These are phyloP conservation scores for Aphanomyces stellatus DNA, from an alignment of 352 stramenopile species.

Conservation along the genomic window DNA sequence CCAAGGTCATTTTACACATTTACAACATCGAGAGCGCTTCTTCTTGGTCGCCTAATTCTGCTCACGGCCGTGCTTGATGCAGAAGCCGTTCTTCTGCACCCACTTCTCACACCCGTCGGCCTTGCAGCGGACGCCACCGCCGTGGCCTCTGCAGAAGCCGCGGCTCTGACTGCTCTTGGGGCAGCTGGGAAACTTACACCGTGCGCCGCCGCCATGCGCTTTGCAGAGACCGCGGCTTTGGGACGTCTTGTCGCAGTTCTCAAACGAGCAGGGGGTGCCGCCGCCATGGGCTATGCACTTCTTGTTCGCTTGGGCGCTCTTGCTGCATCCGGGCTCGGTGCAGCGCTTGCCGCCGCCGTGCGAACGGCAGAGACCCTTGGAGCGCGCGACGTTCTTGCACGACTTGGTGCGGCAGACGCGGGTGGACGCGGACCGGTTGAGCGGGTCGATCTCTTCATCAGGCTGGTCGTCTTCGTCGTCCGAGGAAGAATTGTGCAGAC, in stretches of 20 bases:
- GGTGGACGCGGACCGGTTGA: slow-evolving; percentile 33
- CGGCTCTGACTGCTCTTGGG: slow-evolving; percentile 81
- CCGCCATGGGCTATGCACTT: slow-evolving; percentile 83
- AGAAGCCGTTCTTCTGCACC: slow-evolving; percentile 86
- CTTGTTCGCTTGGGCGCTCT: slow-evolving; percentile 80
- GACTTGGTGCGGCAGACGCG: slow-evolving; percentile 72
- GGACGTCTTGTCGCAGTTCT: slow-evolving; percentile 79
- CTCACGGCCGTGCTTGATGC: slow-evolving; percentile 82
- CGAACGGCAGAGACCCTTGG: slow-evolving; percentile 59
- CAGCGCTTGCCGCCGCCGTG: slow-evolving; percentile 73
- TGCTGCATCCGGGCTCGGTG: slow-evolving; percentile 76
- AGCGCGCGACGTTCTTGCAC: slow-evolving; percentile 82
- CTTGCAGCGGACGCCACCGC: slow-evolving; percentile 81
- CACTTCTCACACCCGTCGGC: slow-evolving; percentile 80
- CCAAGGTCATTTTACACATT: too few species aligned
- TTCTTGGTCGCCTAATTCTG: slow-evolving; percentile 21
- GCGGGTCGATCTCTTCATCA: slow-evolving; percentile 15
- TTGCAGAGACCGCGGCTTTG: slow-evolving; percentile 80
- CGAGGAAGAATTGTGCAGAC: neutral
- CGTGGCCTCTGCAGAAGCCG: slow-evolving; percentile 71
- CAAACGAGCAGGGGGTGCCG: slow-evolving; percentile 76
- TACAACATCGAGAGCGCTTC: too few species aligned
- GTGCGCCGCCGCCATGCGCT: slow-evolving; percentile 67
- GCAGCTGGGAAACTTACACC: slow-evolving; percentile 79
- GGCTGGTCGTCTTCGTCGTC: slow-evolving; percentile 17